phyloP scores from a whole-genome alignment of 179 eudicot genomes.

The Silene noctiflora region DNA sequence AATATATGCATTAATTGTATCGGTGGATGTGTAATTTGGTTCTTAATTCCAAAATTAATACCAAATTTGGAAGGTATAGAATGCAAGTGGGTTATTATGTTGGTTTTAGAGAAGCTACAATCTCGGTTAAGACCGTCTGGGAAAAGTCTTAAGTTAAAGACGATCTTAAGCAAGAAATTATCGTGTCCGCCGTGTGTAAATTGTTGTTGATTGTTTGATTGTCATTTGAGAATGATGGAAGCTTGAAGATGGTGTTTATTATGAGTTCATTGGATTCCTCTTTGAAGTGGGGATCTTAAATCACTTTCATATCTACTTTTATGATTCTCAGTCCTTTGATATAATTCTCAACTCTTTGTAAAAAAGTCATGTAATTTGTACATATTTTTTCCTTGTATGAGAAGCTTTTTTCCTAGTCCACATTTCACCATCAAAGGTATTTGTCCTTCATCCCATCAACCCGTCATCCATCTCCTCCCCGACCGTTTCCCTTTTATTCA shows the following conservation, averaged over 20 bases:
- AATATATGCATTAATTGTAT: too few species aligned
- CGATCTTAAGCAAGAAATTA: too few species aligned
- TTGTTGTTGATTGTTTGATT: neutral
- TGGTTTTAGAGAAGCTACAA: too few species aligned
- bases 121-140: too few species aligned
- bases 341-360: conserved; percentile 11
- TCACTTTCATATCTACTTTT: conserved; percentile 39
- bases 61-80: too few species aligned
- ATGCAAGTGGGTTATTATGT: too few species aligned
- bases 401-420: neutral
- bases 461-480: too few species aligned
- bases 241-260: conserved; percentile 12
- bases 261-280: conserved; percentile 31
- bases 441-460: neutral
- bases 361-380: neutral
- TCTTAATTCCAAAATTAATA: too few species aligned
- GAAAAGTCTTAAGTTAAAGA: too few species aligned
- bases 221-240: neutral
- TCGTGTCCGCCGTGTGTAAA: too few species aligned
- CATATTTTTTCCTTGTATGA: neutral
- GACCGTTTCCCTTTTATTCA: too few species aligned
- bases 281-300: conserved; percentile 20
- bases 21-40: too few species aligned
- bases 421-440: neutral
- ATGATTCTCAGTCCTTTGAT: conserved; percentile 20